These are phyloP conservation scores for Botryotinia globosa DNA, from an alignment of 2,329 filamentous ascomycete species.

Conservation along the genomic window DNA sequence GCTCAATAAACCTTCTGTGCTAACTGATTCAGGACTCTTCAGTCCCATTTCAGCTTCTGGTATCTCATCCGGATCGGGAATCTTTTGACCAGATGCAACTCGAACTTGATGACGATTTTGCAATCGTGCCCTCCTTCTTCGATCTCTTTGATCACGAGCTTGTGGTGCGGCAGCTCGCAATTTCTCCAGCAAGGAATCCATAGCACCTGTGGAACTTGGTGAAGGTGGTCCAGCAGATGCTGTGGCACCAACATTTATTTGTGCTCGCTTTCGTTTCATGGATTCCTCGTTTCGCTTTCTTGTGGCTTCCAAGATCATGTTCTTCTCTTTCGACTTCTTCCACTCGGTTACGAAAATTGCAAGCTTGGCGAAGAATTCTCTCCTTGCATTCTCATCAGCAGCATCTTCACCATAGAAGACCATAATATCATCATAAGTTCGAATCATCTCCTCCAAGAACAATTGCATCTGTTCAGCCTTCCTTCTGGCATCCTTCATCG, in stretches of 20 bases:
- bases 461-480: constrained; percentile 96
- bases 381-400: constrained; percentile 83
- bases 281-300: constrained; percentile 83
- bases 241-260: constrained; percentile 52
- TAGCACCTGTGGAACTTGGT: constrained; percentile 78
- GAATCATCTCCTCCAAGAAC: constrained; percentile 88
- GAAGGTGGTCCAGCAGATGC: constrained; percentile 53
- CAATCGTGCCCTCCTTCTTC: constrained; percentile 78
- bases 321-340: constrained; percentile 96
- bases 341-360: constrained; percentile 88
- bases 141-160: constrained; percentile 82
- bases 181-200: constrained; percentile 95
- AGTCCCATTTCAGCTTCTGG: constrained; percentile 54
- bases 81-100: constrained; percentile 82
- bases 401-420: constrained; percentile 94
- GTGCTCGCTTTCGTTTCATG: constrained; percentile 82
- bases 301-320: constrained; percentile 75
- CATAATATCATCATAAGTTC: constrained; percentile 93
- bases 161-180: constrained; percentile 89
- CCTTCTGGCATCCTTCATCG: constrained; percentile 93
- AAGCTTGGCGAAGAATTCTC: constrained; percentile 94
- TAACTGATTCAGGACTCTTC: constrained; percentile 49
- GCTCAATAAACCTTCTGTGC: constrained; percentile 37
- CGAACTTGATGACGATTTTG: constrained; percentile 90
- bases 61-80: constrained; percentile 69